These are phyloP conservation scores for Inga oerstediana DNA, from an alignment of 306 rosid species.

Conservation along the genomic window DNA sequence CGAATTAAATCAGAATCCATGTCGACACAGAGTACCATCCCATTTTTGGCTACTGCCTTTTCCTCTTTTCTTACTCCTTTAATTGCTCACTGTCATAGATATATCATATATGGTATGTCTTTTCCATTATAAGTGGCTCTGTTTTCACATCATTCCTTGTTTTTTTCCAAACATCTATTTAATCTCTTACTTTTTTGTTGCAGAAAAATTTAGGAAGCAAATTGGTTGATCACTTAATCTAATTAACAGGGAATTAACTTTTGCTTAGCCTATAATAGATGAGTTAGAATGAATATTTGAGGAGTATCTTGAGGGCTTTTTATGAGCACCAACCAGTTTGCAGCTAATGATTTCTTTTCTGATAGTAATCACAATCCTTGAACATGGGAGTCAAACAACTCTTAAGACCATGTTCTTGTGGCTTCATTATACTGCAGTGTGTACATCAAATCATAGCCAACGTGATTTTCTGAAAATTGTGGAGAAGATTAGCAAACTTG, in stretches of 20 bases:
- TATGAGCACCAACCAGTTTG: neutral
- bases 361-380: conserved; percentile 9
- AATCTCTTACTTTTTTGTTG: neutral
- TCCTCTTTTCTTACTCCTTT: conserved; percentile 6
- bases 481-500: neutral
- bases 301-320: conserved; percentile 4
- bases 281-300: neutral
- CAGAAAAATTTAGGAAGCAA: neutral
- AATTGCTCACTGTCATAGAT: neutral
- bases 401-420: neutral
- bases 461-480: conserved; percentile 9
- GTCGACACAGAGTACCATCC: conserved; percentile 16
- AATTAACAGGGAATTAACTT: neutral
- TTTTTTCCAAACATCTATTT: neutral
- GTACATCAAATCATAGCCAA: neutral
- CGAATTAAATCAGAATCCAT: conserved; percentile 35
- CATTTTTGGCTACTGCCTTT: neutral
- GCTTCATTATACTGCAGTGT: neutral
- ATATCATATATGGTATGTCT: neutral
- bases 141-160: neutral
- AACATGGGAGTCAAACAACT: conserved; percentile 16
- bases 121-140: conserved; percentile 5
- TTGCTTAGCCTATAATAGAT: neutral
- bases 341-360: conserved; percentile 7
- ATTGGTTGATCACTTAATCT: neutral